A percentile compares a stretch with the other conserved stretches of the same genome.
phyloP scores from a whole-genome alignment of 495 filamentous ascomycete species.

The Penicillium bovifimosum region DNA sequence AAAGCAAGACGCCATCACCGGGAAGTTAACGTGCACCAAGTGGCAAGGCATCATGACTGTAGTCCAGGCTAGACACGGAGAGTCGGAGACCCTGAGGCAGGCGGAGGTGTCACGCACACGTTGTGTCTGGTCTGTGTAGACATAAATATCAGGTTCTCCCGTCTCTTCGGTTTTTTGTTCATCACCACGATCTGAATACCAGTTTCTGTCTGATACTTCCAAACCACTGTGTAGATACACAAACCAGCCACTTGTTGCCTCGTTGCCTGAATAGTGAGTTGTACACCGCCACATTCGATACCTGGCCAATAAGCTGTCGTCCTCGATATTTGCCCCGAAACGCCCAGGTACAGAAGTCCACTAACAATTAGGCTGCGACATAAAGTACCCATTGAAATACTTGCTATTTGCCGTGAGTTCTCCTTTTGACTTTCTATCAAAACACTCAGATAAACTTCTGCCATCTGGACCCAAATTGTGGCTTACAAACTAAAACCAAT shows the following conservation, averaged over 20 bases:
- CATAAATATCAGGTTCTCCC: too few species aligned
- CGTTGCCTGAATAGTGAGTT: neutral
- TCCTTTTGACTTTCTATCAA: neutral
- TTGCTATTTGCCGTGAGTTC: neutral
- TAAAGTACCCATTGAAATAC: constrained; percentile 21
- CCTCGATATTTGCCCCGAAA: constrained; percentile 15
- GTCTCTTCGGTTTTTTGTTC: too few species aligned
- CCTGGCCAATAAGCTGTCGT: constrained; percentile 11
- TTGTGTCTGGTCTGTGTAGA: neutral
- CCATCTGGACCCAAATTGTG: constrained; percentile 10
- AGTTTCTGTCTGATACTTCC: too few species aligned
- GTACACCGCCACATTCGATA: constrained; percentile 11
- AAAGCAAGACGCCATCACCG: neutral
- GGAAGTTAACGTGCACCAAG: neutral
- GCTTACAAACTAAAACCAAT: constrained; percentile 13
- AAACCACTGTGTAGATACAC: too few species aligned
- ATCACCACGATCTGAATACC: too few species aligned
- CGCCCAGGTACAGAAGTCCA: constrained; percentile 14
- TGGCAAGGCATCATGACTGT: constrained; percentile 14
- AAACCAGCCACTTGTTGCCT: neutral
- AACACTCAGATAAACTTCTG: neutral
- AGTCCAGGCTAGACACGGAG: constrained; percentile 12
- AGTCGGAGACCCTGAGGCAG: constrained; percentile 11
- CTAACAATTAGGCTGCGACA: constrained; percentile 28
- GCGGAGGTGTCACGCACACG: constrained; percentile 18